Base-by-base conservation (phyloP, 306 rosid species). In the Chamaecrista fasciculata region DNA sequence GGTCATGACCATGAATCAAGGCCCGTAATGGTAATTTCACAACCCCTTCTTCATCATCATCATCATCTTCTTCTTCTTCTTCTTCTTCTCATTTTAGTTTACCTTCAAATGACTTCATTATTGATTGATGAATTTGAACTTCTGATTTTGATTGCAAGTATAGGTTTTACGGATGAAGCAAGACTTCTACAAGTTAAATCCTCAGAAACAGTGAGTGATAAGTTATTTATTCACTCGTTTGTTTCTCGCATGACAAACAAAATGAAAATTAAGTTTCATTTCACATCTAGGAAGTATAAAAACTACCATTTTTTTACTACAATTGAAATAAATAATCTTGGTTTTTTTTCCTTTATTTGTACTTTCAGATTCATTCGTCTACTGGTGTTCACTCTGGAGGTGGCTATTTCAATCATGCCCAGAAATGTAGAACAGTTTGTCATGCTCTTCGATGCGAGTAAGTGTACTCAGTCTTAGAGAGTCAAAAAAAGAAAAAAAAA, bases 91-190 rank as follows among this genome's bases (percentile, higher is more conserved):
- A n/a, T n/a, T n/a, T n/a, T n/a, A n/a, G n/a, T n/a, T n/a, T n/a
- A n/a, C n/a, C n/a, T n/a, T n/a, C n/a, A n/a, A n/a, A n/a, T n/a
- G n/a, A n/a, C n/a, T n/a, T n/a, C n/a, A n/a, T n/a, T n/a, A n/a
- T n/a, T n/a, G n/a, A n/a, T n/a, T n/a, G n/a, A n/a, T n/a, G n/a
- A n/a, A n/a, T n/a, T n/a, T n/a, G n/a, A n/a, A n/a, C n/a, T n/a
- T n/a, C n/a, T n/a, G n/a, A n/a, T n/a, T 55, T 55, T 82, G 76
- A 55, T 42, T 46, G 24, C 14, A 1, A 14, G 23, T 1, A 16
- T 87, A 95, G 99, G 84, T 91, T 82, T 91, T 95, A 75, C 83
- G 97, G 80, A 75, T 91, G 72, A 95, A 89, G 66, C 99, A 95
- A 74, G 99, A 91, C 73, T 87, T 84, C 76, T 88, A 83, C 59